Percentiles rank a stretch among this genome's conserved stretches.
Conservation (phyloP, 140 eudicot species). For the Erigeron philadelphicus region DNA sequence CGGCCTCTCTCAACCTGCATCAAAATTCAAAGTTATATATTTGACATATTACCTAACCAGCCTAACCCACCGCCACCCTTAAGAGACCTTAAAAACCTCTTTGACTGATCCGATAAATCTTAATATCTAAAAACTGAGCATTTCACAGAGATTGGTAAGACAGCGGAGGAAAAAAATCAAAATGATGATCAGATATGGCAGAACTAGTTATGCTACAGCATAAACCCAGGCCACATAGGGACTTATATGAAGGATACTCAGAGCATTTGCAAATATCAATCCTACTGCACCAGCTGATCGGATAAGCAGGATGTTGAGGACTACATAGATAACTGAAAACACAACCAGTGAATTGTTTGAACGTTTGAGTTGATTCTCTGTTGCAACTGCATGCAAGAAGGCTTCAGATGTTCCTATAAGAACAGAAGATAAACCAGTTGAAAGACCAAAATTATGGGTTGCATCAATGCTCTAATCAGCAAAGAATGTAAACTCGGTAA, state of each 20-base stretch:
- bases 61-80: neutral
- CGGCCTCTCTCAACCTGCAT: neutral
- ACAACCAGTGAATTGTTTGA: slow-evolving; percentile 72
- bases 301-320: slow-evolving; percentile 64
- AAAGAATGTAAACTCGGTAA: too few relatives aligned
- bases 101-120: neutral
- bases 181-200: neutral
- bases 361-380: slow-evolving; percentile 67
- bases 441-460: slow-evolving; percentile 6
- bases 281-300: slow-evolving; percentile 91
- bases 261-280: slow-evolving; percentile 76
- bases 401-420: slow-evolving; percentile 93
- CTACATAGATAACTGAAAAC: slow-evolving; percentile 67
- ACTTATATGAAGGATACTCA: slow-evolving; percentile 73
- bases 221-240: neutral
- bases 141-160: neutral
- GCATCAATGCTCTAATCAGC: neutral
- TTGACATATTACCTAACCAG: neutral
- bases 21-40: neutral
- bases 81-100: neutral
- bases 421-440: slow-evolving; percentile 9
- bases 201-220: neutral
- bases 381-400: slow-evolving; percentile 93
- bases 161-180: neutral
- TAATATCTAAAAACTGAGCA: slow-evolving; percentile 5